Conservation (phyloP, 495 filamentous ascomycete genomes). For the Aspergillus heteromorphus region DNA sequence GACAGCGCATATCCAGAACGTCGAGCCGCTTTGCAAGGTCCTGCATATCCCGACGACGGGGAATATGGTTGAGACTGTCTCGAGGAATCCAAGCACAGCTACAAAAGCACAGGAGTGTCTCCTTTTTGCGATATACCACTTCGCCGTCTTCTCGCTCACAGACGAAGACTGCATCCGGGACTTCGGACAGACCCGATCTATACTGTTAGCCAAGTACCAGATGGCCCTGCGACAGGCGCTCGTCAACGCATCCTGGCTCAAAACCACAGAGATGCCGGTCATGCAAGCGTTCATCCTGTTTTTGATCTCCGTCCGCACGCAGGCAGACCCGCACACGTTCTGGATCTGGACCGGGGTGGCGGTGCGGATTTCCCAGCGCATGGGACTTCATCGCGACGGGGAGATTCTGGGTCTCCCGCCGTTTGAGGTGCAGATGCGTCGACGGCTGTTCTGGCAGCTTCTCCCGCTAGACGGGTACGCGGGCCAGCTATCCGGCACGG, state of each 20-base stretch:
- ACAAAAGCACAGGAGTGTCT: slow-evolving; percentile 34
- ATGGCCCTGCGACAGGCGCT: slow-evolving; percentile 20
- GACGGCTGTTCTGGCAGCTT: slow-evolving; percentile 45
- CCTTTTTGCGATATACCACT: slow-evolving; percentile 40
- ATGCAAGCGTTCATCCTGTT: slow-evolving; percentile 30
- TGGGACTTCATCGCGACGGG: slow-evolving; percentile 48
- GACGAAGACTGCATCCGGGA: slow-evolving; percentile 27
- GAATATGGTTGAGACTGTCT: slow-evolving; percentile 29
- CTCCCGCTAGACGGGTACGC: slow-evolving; percentile 34
- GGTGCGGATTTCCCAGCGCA: slow-evolving; percentile 42
- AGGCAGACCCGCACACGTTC: slow-evolving; percentile 28
- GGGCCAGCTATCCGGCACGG: slow-evolving; percentile 24
- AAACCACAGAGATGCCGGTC: slow-evolving; percentile 24
- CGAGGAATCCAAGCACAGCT: slow-evolving; percentile 16
- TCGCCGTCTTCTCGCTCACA: slow-evolving; percentile 30
- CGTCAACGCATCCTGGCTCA: slow-evolving; percentile 28
- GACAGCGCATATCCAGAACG: slow-evolving; percentile 54
- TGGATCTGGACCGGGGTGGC: slow-evolving; percentile 41
- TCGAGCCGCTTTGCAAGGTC: slow-evolving; percentile 62
- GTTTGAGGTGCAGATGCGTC: slow-evolving; percentile 44
- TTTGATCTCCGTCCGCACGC: slow-evolving; percentile 25
- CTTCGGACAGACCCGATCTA: slow-evolving; percentile 23
- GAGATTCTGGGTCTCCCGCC: slow-evolving; percentile 34
- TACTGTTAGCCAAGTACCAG: slow-evolving; percentile 13
- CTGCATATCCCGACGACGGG: slow-evolving; percentile 56